phyloP scores from a whole-genome alignment of 257 asterid species.

The Solanum paucissectum region DNA sequence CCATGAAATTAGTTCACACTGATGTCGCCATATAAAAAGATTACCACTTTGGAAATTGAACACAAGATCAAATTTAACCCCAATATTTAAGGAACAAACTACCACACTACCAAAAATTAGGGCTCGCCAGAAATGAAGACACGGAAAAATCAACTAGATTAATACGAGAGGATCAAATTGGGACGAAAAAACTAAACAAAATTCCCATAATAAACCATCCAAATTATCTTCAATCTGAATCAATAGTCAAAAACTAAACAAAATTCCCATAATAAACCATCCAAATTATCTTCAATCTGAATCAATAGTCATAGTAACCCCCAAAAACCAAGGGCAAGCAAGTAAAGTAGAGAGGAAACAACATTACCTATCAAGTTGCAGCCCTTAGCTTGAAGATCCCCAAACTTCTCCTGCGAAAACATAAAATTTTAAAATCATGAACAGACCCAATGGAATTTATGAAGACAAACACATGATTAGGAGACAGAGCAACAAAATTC shows the following conservation, averaged over 20 bases:
- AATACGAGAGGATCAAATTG: neutral
- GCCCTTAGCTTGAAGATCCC: constrained; percentile 67
- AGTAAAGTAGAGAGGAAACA: neutral
- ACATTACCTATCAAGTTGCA: constrained; percentile 80
- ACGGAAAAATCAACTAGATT: neutral
- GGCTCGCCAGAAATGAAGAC: neutral
- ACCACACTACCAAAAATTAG: neutral
- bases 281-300: neutral
- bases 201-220: neutral
- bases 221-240: neutral
- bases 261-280: neutral
- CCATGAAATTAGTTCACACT: neutral
- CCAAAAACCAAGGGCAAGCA: neutral
- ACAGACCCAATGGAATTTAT: neutral
- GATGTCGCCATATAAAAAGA: neutral
- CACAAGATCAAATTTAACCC: neutral
- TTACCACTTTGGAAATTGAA: neutral
- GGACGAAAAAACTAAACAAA: neutral
- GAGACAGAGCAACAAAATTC: neutral
- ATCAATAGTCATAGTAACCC: neutral
- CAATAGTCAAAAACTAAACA: neutral
- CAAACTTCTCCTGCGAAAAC: constrained; percentile 68
- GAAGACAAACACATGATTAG: neutral
- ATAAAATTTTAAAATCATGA: neutral
- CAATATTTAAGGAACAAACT: neutral